Base-by-base conservation (phyloP, 1,139 yeast genomes). In the Meyerozyma smithsonii region DNA sequence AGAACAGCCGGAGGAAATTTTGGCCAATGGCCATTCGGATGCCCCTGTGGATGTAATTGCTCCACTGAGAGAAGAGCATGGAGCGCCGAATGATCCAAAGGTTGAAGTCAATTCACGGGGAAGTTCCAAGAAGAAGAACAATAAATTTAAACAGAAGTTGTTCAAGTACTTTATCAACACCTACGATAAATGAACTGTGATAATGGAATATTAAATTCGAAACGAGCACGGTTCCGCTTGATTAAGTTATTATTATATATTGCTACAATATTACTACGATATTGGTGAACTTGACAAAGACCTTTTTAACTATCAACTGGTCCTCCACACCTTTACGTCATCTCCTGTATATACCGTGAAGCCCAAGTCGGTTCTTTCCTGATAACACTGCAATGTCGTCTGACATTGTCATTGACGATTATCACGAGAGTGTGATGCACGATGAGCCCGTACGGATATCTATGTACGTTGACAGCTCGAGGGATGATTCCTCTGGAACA, bases 151-250 rank as follows among this genome's bases (percentile, higher is more conserved):
- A 35, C 37, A 39, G 32, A 40, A 36, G 19, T 44, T 47, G 21
- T 47, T 44, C 37, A 47, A 47, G 38, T 47, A 47, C 32, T 47
- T 47, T 33, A 33, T 47, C 20, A 45, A 36, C 37, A 24, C 19
- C 28, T 44, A 37, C 36, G 38, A 36, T 20, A 30, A 36, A 18
- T 23, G 21, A 28, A 3, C n/a, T n/a, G n/a, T n/a, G n/a, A n/a
- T n/a, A n/a, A n/a, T n/a, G n/a, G n/a, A n/a, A n/a, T n/a, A n/a
- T n/a, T n/a, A n/a, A n/a, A n/a, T n/a, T n/a, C n/a, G n/a, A n/a
- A n/a, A n/a, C n/a, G n/a, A n/a, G n/a, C n/a, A n/a, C n/a, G 30
- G 30, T 4, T 14, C 12, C 8, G 10, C 2, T n/a, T 12, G 5
- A 12, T 14, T 12, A n/a, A 14, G 12, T 26, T 12, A 14, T 15